Evolutionary conservation across 805 yeast genomes (phyloP).

Genomic region (Wickerhamomyces strasburgensis): DNA sequence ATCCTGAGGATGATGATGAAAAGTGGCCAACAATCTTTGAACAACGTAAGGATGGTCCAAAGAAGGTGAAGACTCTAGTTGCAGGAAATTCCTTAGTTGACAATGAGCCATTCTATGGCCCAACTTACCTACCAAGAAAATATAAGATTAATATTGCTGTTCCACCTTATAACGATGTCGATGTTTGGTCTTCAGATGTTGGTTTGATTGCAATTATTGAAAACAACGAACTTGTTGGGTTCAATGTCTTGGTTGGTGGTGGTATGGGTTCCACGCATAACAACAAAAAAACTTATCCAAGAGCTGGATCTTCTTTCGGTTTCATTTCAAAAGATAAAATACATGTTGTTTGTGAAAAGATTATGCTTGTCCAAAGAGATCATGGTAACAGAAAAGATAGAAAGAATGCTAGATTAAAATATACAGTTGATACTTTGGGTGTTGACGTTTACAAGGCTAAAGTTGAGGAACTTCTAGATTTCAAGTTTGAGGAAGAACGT

Average conservation of each 20-base stretch:
- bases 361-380: conserved; percentile 93
- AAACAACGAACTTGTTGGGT: conserved; percentile 62
- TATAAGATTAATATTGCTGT: conserved; percentile 92
- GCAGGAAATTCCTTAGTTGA: conserved; percentile 82
- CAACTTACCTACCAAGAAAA: conserved; percentile 88
- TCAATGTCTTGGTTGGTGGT: conserved; percentile 90
- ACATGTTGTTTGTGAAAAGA: conserved; percentile 77
- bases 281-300: conserved; percentile 93
- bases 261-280: conserved; percentile 99
- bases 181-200: conserved; percentile 92
- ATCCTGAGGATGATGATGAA: conserved; percentile 57
- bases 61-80: conserved; percentile 74
- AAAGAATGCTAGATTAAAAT: conserved; percentile 96
- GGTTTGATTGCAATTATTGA: conserved; percentile 86
- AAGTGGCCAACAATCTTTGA: conserved; percentile 64
- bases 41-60: conserved; percentile 68
- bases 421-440: conserved; percentile 93
- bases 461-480: conserved; percentile 82
- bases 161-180: conserved; percentile 96
- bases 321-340: conserved; percentile 64
- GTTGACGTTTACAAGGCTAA: conserved; percentile 72
- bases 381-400: conserved; percentile 92
- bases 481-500: conserved; percentile 62
- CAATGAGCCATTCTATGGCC: conserved; percentile 84
- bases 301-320: conserved; percentile 88